These are phyloP conservation scores for Zizania palustris DNA, from an alignment of 202 grass and related monocot species.

Conservation along the genomic window DNA sequence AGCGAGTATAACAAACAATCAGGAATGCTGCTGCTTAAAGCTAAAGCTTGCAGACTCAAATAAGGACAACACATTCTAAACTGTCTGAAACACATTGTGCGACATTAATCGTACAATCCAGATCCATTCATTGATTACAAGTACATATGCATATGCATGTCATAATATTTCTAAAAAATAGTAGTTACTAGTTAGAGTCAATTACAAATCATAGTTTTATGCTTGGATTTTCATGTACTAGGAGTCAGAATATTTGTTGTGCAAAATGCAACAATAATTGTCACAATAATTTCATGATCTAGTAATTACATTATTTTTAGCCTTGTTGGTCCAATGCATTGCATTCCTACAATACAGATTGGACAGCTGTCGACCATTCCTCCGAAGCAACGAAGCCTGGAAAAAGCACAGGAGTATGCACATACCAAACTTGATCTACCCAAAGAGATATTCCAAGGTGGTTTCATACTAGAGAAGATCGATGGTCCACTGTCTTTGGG, in stretches of 20 bases:
- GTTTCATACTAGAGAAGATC: slow-evolving; percentile 98
- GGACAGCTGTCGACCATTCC: slow-evolving; percentile 90
- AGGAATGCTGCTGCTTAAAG: slow-evolving; percentile 21
- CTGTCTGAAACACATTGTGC: slow-evolving; percentile 3
- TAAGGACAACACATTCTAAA: neutral
- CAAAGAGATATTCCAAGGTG: slow-evolving; percentile 87
- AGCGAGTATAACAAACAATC: slow-evolving; percentile 1
- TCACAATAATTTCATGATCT: slow-evolving; percentile 21
- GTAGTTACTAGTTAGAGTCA: neutral
- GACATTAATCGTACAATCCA: slow-evolving; percentile 2
- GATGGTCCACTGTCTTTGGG: slow-evolving; percentile 83
- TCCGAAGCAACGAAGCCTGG: slow-evolving; percentile 80
- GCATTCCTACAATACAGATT: slow-evolving; percentile 61
- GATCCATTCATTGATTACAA: neutral
- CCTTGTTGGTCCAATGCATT: slow-evolving; percentile 36
- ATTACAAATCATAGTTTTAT: neutral
- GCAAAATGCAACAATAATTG: slow-evolving; percentile 17
- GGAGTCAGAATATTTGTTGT: neutral
- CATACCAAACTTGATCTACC: slow-evolving; percentile 71
- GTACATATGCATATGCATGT: neutral
- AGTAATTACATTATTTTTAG: slow-evolving; percentile 15
- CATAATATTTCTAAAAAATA: slow-evolving; percentile 8
- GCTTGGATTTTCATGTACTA: slow-evolving; percentile 6
- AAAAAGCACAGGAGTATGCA: slow-evolving; percentile 70
- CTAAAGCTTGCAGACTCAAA: slow-evolving; percentile 5